Evolutionary conservation across 305 asterid species (phyloP), one percentile per base, ranked within the genome.

Genomic region (Solanum hybrid): DNA sequence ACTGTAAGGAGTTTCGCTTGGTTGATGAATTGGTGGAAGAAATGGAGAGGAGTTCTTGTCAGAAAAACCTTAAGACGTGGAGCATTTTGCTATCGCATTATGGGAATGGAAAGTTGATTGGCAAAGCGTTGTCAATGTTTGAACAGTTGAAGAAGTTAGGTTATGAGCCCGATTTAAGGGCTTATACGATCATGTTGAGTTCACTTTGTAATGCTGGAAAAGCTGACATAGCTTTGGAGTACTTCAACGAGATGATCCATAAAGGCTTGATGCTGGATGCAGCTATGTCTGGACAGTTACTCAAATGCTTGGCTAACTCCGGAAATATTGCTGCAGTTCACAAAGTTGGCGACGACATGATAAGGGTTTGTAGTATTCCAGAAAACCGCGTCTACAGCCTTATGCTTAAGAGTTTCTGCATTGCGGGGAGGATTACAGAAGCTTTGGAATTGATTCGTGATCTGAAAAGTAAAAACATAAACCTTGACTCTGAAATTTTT

Each of bases 371-470:
- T 27, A 93, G 89, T 89, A 89, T 95, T 90, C 94, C 96, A 5
- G 94, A 94, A 93, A 68, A 90, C 80, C 90, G 73, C 4, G 92
- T 92, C 41, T 95, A 94, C 61, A 85, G 93, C 89, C 89, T 93
- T 45, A 92, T 96, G 95, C 92, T 97, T 39, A 95, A 93, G 93
- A 93, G 96, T 91, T 93, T 96, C 65, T 97, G 98, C 92, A 91
- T 94, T 79, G 92, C 96, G 0, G 98, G 98, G 89, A 93, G 93
- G 91, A 94, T 97, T 79, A 91, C 90, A 86, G 98, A 97, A 89
- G 97, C 99, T 22, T 92, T 97, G 34, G 98, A 95, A 92, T 90
- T 96, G 91, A 95, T 97, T 87, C 95, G 94, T 20, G 94, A 93
- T 78, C 85, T 95, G 93, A 95, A 92, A 93, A 93, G 90, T 88